These are phyloP conservation scores for Colletotrichum brevisporum DNA, from an alignment of 2,329 filamentous ascomycete genomes.

Conservation along the genomic window DNA sequence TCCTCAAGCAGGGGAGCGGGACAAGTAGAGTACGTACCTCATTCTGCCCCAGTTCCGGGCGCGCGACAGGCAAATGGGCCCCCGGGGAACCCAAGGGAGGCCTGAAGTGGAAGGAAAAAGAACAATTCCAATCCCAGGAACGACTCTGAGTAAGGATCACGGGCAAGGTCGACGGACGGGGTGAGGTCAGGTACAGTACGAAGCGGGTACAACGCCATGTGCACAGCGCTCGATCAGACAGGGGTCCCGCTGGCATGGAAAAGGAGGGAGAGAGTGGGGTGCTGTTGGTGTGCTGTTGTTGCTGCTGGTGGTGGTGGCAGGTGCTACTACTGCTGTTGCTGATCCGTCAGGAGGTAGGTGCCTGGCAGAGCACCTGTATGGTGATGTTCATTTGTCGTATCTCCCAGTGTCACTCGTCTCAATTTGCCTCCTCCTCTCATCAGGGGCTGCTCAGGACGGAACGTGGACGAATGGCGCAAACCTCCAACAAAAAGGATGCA, in stretches of 20 bases:
- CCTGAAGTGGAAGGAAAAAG: slow-evolving; percentile 36
- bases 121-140: slow-evolving; percentile 39
- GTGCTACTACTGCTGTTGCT: no score
- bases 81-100: slow-evolving; percentile 25
- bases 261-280: slow-evolving; percentile 24
- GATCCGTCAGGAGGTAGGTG: no score
- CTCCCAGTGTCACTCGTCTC: not conserved
- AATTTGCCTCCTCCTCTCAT: slow-evolving; percentile 28
- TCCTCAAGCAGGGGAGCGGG: slow-evolving; percentile 3
- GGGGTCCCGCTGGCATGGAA: slow-evolving; percentile 38
- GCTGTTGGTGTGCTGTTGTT: not conserved
- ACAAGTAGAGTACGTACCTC: slow-evolving; percentile 17
- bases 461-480: slow-evolving; percentile 7
- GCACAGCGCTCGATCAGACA: slow-evolving; percentile 29
- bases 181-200: slow-evolving; percentile 25
- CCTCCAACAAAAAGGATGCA: slow-evolving; percentile 17
- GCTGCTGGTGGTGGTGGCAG: no score
- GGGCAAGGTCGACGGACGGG: not conserved
- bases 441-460: slow-evolving; percentile 9
- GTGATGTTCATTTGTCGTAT: not conserved
- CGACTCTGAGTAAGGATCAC: slow-evolving; percentile 25
- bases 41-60: slow-evolving; percentile 4
- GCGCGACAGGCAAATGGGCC: slow-evolving; percentile 20
- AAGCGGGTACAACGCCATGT: slow-evolving; percentile 36
- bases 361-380: no score